Conservation (phyloP, 2,329 filamentous ascomycete species). For the Microsporum canis region DNA sequence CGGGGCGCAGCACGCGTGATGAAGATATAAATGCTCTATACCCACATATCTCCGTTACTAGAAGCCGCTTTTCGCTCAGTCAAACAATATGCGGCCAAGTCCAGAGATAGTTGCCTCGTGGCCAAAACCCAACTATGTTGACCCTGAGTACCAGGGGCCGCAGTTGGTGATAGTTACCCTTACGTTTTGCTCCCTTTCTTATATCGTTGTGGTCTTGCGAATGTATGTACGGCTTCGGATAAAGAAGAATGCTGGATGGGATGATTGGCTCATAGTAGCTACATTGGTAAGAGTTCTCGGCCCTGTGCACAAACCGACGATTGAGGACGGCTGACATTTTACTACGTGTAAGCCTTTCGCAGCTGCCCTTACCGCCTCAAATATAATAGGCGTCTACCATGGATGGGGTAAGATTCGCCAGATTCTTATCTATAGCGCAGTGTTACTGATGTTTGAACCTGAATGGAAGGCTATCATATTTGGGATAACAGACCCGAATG, state of each 20-base stretch:
- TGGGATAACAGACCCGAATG: slow-evolving; percentile 9
- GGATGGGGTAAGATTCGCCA: slow-evolving; percentile 14
- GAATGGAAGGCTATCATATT: slow-evolving; percentile 10
- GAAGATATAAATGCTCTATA: no score
- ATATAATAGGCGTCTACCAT: no score
- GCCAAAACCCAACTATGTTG: slow-evolving; percentile 23
- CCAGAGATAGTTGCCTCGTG: slow-evolving; percentile 15
- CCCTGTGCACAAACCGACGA: no score
- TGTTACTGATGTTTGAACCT: no score
- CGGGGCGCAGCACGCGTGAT: no score
- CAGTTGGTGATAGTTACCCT: slow-evolving; percentile 18
- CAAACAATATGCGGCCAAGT: background rate
- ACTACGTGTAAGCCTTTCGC: no score
- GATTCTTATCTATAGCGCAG: background rate
- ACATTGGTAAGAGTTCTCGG: slow-evolving; percentile 10
- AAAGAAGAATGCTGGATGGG: slow-evolving; percentile 12
- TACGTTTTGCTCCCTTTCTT: slow-evolving; percentile 15
- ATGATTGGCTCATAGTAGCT: slow-evolving; percentile 15
- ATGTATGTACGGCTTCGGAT: slow-evolving; percentile 14
- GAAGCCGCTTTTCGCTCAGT: no score
- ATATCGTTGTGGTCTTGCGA: slow-evolving; percentile 16
- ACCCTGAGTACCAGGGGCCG: slow-evolving; percentile 20
- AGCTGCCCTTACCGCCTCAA: no score
- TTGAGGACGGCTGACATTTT: no score
- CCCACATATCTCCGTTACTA: no score